Evolutionary conservation across 2,329 filamentous ascomycete genomes (phyloP), one percentile per base, ranked within the genome.

Genomic region (Ophiosphaerella korrae): DNA sequence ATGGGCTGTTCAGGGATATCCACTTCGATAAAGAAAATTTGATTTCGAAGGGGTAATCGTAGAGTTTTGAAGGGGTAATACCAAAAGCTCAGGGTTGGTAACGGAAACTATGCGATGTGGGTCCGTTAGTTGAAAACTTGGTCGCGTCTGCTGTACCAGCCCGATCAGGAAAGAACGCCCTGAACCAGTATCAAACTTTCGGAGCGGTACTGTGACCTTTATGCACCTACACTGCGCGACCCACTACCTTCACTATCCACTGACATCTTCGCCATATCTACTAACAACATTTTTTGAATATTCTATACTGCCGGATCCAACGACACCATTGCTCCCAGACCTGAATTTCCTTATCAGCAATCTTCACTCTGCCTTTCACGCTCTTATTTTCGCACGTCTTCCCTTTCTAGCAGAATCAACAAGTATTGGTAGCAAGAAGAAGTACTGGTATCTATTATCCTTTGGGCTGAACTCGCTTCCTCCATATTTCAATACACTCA

Each of bases 21-120:
- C 14, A n/a, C 32, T 16, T 18, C 26, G 16, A 12, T 37, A 40
- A 34, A 35, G 36, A 34, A 49, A 39, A 43, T 39, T 43, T 49
- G 32, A 32, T 70, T 71, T 71, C 61, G 44, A 46, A 46, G 44
- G 44, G 44, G 44, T 45, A 39, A 39, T 39, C 14, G 12, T 9
- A 18, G 11, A 71, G 45, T 72, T 72, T 70, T 49, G 64, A 63
- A 67, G 68, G 69, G 67, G 69, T 73, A 73, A 73, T 69, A 33
- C 50, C 61, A 54, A 52, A 45, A 29, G 7, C 26, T 29, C 26
- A 29, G 8, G 26, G 26, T 29, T 29, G 26, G 26, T 29, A 34
- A 32, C 16, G 33, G 40, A 42, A 42, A 42, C 21, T 23, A 7
- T 9, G 21, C 11, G 13, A 32, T 33, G 40, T 42, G 40, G 42